A percentile compares a stretch with the other conserved stretches of the same genome.
These are phyloP conservation scores for Berkeleyomyces basicola DNA, from an alignment of 2,329 filamentous ascomycete species.

Conservation along the genomic window DNA sequence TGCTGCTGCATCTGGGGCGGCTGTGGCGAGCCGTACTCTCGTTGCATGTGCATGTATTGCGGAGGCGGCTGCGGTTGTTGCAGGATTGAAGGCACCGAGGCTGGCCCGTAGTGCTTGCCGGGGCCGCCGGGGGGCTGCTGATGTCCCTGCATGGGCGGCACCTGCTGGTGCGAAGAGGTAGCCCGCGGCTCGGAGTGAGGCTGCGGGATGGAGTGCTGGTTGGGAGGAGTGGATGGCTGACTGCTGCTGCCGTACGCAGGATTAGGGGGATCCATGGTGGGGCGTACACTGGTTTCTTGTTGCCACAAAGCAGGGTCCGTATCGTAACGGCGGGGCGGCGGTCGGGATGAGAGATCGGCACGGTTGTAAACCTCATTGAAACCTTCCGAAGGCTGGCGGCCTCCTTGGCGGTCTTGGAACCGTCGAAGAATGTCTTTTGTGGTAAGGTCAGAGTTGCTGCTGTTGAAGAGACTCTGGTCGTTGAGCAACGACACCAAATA, in stretches of 20 bases:
- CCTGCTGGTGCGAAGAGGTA: constrained; percentile 8
- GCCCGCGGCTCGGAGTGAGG: constrained; percentile 9
- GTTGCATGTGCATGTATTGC: constrained; percentile 6
- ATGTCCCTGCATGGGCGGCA: constrained; percentile 4
- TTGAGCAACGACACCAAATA: constrained; percentile 75
- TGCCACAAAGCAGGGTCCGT: constrained; percentile 75
- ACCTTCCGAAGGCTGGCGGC: constrained; percentile 40
- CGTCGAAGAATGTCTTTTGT: constrained; percentile 94
- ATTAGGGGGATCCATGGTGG: constrained; percentile 42
- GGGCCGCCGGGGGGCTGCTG: constrained; percentile 6
- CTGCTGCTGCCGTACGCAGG: constrained; percentile 16
- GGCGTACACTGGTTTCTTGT: constrained; percentile 68
- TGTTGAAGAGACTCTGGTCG: constrained; percentile 60
- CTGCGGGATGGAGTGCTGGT: constrained; percentile 12
- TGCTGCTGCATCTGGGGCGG: not conserved
- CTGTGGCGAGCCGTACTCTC: constrained; percentile 9
- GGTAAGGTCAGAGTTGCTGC: constrained; percentile 69
- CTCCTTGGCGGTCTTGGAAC: constrained; percentile 60
- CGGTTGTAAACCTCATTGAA: constrained; percentile 39
- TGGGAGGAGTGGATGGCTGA: constrained; percentile 12
- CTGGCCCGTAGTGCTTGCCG: not conserved
- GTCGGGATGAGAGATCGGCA: constrained; percentile 39
- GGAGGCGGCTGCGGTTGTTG: constrained; percentile 12
- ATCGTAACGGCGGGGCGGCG: constrained; percentile 51
- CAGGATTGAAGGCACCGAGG: constrained; percentile 11